Conservation (phyloP, 2,329 filamentous ascomycete species). For the Verruconis gallopava region DNA sequence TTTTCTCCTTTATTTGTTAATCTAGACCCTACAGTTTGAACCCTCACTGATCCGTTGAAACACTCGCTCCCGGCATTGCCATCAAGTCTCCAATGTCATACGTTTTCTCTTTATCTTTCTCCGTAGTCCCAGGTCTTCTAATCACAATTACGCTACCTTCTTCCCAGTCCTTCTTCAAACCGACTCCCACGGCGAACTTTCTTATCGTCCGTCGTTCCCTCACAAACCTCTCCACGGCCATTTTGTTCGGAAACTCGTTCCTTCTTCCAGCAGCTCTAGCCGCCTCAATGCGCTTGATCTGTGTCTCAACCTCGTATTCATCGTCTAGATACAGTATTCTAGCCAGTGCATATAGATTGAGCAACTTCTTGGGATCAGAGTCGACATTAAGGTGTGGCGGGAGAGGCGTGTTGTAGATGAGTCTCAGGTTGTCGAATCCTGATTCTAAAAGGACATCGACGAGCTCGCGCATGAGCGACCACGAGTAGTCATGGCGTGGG, state of each 20-base stretch:
- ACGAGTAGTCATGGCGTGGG: slow-evolving; percentile 6
- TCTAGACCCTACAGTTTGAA: too few relatives aligned
- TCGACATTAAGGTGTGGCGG: not conserved
- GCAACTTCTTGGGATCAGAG: not conserved
- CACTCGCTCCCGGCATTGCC: not conserved
- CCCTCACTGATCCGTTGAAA: too few relatives aligned
- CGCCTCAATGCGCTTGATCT: slow-evolving; percentile 5
- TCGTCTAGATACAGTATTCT: slow-evolving; percentile 5
- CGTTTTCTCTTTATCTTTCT: slow-evolving; percentile 1
- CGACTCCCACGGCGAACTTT: not conserved
- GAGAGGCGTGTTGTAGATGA: slow-evolving; percentile 1
- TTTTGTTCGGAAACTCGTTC: slow-evolving; percentile 2
- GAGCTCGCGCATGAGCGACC: slow-evolving; percentile 5
- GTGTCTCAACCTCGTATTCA: slow-evolving; percentile 7
- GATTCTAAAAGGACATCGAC: slow-evolving; percentile 4
- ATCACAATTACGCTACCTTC: not conserved
- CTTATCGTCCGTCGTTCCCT: not conserved
- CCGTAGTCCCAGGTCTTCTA: not conserved
- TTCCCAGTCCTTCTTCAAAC: not conserved
- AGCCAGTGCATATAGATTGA: slow-evolving; percentile 5
- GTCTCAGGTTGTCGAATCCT: not conserved
- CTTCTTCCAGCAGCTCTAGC: slow-evolving; percentile 4
- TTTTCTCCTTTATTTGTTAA: too few relatives aligned
- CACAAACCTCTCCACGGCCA: slow-evolving; percentile 5
- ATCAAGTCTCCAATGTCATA: not conserved